phyloP scores from a whole-genome alignment of 768 basidiomycete species.

The Leccinum boreale region DNA sequence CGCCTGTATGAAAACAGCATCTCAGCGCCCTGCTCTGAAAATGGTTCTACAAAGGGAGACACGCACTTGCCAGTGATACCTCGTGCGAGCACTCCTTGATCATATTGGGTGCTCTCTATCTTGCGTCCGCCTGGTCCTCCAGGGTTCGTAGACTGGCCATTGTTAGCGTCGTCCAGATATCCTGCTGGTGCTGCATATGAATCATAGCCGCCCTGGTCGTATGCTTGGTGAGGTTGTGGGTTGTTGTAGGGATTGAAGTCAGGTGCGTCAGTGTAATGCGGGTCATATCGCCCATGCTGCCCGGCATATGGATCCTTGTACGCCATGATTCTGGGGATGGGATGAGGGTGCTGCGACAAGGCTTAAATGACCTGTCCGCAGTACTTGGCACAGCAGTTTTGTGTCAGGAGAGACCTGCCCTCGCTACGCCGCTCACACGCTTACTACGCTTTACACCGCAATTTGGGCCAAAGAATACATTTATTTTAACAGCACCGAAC shows the following conservation, averaged over 20 bases:
- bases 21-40: slow-evolving; percentile 1
- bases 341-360: slow-evolving; percentile 22
- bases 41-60: slow-evolving; percentile 4
- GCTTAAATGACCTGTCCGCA: background rate
- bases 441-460: background rate
- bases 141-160: slow-evolving; percentile 14
- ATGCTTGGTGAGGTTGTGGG: slow-evolving; percentile 46
- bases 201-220: slow-evolving; percentile 46
- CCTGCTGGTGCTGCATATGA: slow-evolving; percentile 23
- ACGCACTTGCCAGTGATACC: slow-evolving; percentile 30
- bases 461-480: background rate
- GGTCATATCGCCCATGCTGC: slow-evolving; percentile 28
- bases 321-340: slow-evolving; percentile 32
- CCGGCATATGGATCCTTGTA: slow-evolving; percentile 55
- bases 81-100: slow-evolving; percentile 41
- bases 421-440: slow-evolving; percentile 11
- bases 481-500: background rate
- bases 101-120: slow-evolving; percentile 38
- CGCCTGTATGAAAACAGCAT: slow-evolving; percentile 11
- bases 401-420: background rate
- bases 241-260: slow-evolving; percentile 46
- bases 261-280: slow-evolving; percentile 33
- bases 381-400: slow-evolving; percentile 8
- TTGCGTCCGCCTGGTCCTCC: slow-evolving; percentile 21
- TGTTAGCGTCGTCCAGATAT: slow-evolving; percentile 39